Conservation (phyloP, 2,329 filamentous ascomycete genomes). For the Metarhizium album region DNA sequence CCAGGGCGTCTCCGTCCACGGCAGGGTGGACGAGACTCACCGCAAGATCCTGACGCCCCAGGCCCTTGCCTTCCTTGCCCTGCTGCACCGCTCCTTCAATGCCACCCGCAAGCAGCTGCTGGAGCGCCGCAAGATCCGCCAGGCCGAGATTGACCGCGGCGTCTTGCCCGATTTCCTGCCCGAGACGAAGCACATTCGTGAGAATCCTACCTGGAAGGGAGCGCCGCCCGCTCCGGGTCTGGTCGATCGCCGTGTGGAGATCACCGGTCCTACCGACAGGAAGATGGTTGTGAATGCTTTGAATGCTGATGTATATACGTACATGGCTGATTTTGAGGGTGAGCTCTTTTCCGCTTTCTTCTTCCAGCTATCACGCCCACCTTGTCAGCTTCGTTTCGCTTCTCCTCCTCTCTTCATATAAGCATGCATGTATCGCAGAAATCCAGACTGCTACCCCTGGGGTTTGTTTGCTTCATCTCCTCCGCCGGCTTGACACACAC, state of each 20-base stretch:
- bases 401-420: not conserved
- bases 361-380: not conserved
- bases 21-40: slow-evolving; percentile 64
- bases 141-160: slow-evolving; percentile 88
- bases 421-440: too few species aligned
- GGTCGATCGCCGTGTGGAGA: slow-evolving; percentile 89
- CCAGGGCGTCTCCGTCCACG: slow-evolving; percentile 79
- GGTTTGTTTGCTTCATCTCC: not conserved
- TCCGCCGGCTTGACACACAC: not conserved
- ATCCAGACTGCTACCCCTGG: too few species aligned
- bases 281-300: slow-evolving; percentile 99
- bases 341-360: slow-evolving; percentile 18
- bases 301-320: slow-evolving; percentile 94
- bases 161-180: slow-evolving; percentile 85
- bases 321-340: slow-evolving; percentile 99
- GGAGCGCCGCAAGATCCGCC: slow-evolving; percentile 73
- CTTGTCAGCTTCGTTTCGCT: not conserved
- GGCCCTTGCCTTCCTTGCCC: slow-evolving; percentile 82
- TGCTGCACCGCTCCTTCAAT: slow-evolving; percentile 94
- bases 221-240: slow-evolving; percentile 85
- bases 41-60: slow-evolving; percentile 87
- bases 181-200: slow-evolving; percentile 90
- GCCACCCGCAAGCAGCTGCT: slow-evolving; percentile 76
- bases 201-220: slow-evolving; percentile 88
- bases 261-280: slow-evolving; percentile 90